Evolutionary conservation across 345 rosid species (phyloP), one percentile per base, ranked within the genome.

Genomic region (Lagerstroemia speciosa): DNA sequence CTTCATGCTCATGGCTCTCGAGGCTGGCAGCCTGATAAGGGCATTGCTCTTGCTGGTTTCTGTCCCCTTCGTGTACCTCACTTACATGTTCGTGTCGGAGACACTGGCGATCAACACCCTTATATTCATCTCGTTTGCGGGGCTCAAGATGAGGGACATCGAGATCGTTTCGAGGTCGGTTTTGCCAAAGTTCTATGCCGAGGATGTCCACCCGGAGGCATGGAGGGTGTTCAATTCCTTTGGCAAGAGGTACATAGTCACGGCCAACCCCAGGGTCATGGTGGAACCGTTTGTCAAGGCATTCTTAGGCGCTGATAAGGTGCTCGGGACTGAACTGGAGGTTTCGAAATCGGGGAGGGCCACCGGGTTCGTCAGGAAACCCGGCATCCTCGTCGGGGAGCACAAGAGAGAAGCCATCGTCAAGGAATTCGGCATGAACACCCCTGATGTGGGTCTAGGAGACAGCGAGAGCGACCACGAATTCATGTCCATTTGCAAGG

Each of bases 401-500:
- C 83, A 73, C 71, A 91, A 91, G 74, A 84, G 90, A 29, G 83
- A 75, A 33, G 99, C 88, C 7, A 30, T 91, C 1, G 24, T 85
- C 61, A 78, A 76, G 70, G 95, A 91, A 71, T 80, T 89, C 9
- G 95, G 93, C 45, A 50, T 79, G 33, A 71, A 68, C 65, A 70
- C 84, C 69, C 99, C 96, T 12, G 92, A 94, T 76, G 67, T 94
- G 78, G 97, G 96, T 8, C 79, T 94, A 7, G 99, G 97, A 12
- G 90, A 89, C 72, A 73, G 89, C 69, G 82, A 82, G 32, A 83
- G 89, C 17, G 98, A 94, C 70, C 87, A 67, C 58, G 90, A 85
- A 46, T 91, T 93, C 85, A 86, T 93, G 96, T 79, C 98, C 69
- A 52, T 87, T 20, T 93, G 97, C 93, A 89, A 89, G 97, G 98